These are phyloP conservation scores for Diaporthe helianthi DNA, from an alignment of 2,329 filamentous ascomycete genomes.

Conservation along the genomic window DNA sequence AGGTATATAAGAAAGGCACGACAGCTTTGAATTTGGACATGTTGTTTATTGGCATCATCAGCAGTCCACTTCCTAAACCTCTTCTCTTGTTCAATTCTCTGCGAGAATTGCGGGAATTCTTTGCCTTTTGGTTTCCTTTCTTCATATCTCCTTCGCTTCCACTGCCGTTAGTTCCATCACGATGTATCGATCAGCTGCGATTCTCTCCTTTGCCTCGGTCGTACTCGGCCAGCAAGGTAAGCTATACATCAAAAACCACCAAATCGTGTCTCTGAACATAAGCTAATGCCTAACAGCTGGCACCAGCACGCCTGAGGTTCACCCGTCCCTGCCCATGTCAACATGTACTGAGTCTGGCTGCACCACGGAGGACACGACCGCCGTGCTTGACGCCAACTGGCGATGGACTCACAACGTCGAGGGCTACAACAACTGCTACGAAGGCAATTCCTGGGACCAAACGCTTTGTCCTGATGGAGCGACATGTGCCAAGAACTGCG, in stretches of 20 bases:
- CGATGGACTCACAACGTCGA: slow-evolving; percentile 59
- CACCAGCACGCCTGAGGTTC: slow-evolving; percentile 48
- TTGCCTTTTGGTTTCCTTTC: not conserved
- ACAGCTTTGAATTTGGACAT: not conserved
- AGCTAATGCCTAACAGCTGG: slow-evolving; percentile 44
- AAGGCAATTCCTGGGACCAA: slow-evolving; percentile 55
- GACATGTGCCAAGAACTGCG: slow-evolving; percentile 62
- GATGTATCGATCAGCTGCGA: slow-evolving; percentile 38
- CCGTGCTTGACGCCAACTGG: slow-evolving; percentile 57
- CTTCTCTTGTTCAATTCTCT: slow-evolving; percentile 5
- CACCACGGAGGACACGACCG: slow-evolving; percentile 51
- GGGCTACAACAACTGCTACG: slow-evolving; percentile 58
- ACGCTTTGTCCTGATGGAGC: slow-evolving; percentile 55
- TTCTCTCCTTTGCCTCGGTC: slow-evolving; percentile 40
- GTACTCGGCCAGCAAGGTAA: slow-evolving; percentile 42
- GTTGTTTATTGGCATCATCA: not conserved
- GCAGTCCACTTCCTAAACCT: not conserved
- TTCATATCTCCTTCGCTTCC: not conserved
- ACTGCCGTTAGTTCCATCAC: slow-evolving; percentile 2
- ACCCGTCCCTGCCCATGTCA: slow-evolving; percentile 55
- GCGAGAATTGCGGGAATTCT: not conserved
- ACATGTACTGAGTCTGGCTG: slow-evolving; percentile 55
- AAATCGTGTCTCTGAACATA: no score
- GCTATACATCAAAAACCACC: not conserved
- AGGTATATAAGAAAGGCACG: slow-evolving; percentile 17